phyloP scores from a whole-genome alignment of 1,284 basidiomycete species.

The Caloboletus inedulis region DNA sequence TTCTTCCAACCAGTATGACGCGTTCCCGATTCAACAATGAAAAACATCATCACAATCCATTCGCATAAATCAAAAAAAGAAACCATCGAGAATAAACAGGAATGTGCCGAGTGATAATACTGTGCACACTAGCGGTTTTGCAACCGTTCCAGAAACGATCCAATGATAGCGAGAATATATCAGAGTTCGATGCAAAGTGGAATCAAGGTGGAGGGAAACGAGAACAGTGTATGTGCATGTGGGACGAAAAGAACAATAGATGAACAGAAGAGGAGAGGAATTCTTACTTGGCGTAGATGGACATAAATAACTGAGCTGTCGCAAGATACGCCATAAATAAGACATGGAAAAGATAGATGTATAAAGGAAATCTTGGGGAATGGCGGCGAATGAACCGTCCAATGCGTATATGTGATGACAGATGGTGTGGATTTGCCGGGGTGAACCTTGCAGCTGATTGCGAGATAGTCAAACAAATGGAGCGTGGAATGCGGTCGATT shows the following conservation, averaged over 20 bases:
- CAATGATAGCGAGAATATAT: conserved; percentile 7
- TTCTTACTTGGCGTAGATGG: conserved; percentile 28
- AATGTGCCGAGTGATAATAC: conserved; percentile 19
- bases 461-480: conserved; percentile 32
- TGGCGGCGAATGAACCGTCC: conserved; percentile 32
- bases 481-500: conserved; percentile 27
- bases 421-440: conserved; percentile 17
- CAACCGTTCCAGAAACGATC: conserved; percentile 20
- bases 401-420: conserved; percentile 29
- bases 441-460: conserved; percentile 19
- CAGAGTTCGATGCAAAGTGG: conserved; percentile 21
- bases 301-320: conserved; percentile 31
- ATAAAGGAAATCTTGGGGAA: conserved; percentile 9
- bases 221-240: conserved; percentile 11
- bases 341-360: conserved; percentile 16
- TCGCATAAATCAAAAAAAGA: conserved; percentile 8
- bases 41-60: conserved; percentile 11
- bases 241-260: conserved; percentile 3
- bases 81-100: conserved; percentile 10
- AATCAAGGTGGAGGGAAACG: background rate
- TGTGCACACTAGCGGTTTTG: conserved; percentile 23
- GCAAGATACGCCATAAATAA: conserved; percentile 35
- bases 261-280: background rate
- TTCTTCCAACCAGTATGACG: background rate
- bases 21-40: background rate